Evolutionary conservation across 768 basidiomycete species (phyloP), one percentile per base, ranked within the genome.

Genomic region (Lepiota venenata): DNA sequence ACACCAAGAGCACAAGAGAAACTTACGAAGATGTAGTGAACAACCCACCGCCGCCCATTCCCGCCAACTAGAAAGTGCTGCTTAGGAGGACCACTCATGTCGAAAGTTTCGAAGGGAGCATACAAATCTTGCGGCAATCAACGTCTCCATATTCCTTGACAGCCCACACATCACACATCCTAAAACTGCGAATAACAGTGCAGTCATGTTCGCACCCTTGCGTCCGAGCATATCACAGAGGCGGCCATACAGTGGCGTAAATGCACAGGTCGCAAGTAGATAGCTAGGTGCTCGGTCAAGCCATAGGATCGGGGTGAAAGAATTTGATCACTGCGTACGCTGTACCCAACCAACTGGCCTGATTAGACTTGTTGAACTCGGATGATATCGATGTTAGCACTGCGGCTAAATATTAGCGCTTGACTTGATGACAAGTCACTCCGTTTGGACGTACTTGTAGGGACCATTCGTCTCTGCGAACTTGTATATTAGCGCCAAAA

Each of bases 261-360:
- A 91, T 0, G 89, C 89, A 66, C 86, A 88, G 11, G 81, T 88
- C 11, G 90, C 87, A 16, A 92, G 77, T 7, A 92, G 70, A 66
- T 88, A 91, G 6, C 88, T 90, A 57, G 11, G 15, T 18, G 6
- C 18, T 7, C 32, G 36, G 37, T 37, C 3, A 38, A 10, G n/a
- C 20, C 25, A 48, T 46, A n/a, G 27, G 35, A 14, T 38, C 4
- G 29, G 29, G 25, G 5, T 25, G 14, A 11, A 21, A 53, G 5
- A 4, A 22, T 29, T 47, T 15, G 35, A 18, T 9, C 32, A 3
- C 8, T 39, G 18, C 74, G 62, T 68, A 89, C 85, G 86, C 75
- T 37, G 91, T 91, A 42, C 90, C 90, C 10, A 92, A 76, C 91
- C 90, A 91, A 63, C 85, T 86, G 0, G 86, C 87, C 66, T 91